phyloP scores from a whole-genome alignment of 1,139 yeast species.

The Blastobotrys elegans region DNA sequence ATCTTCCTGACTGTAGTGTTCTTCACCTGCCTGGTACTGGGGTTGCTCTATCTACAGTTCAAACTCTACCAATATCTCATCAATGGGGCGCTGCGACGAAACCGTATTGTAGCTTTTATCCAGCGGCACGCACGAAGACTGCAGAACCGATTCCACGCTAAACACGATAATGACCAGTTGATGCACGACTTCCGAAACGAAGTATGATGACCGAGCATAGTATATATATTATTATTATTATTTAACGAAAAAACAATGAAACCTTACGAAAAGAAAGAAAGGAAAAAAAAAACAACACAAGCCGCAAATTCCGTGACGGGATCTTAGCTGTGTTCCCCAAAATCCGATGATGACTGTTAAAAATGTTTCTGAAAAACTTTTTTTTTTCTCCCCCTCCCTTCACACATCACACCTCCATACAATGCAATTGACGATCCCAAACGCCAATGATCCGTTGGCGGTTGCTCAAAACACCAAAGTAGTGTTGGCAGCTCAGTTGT shows the following conservation, averaged over 20 bases:
- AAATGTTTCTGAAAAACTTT: background rate
- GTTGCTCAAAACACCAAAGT: constrained; percentile 24
- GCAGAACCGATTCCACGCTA: background rate
- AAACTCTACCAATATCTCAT: constrained; percentile 26
- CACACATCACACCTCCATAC: background rate
- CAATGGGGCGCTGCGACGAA: background rate
- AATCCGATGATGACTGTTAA: no score
- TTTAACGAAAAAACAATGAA: no score
- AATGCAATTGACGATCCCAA: constrained; percentile 20
- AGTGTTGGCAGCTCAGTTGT: constrained; percentile 21
- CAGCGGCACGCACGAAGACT: background rate
- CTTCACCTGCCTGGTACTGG: constrained; percentile 55
- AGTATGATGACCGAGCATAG: background rate
- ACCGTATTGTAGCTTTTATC: background rate
- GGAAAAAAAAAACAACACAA: no score
- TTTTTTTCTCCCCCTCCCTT: background rate
- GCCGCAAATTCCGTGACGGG: no score
- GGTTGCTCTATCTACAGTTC: constrained; percentile 57
- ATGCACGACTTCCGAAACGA: background rate
- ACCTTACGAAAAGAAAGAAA: background rate
- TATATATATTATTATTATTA: no score
- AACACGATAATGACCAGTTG: background rate
- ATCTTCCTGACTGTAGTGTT: constrained; percentile 62
- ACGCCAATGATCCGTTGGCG: constrained; percentile 21
- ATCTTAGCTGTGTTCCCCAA: no score